phyloP scores from a whole-genome alignment of 306 rosid genomes.

The Luffa acutangula region DNA sequence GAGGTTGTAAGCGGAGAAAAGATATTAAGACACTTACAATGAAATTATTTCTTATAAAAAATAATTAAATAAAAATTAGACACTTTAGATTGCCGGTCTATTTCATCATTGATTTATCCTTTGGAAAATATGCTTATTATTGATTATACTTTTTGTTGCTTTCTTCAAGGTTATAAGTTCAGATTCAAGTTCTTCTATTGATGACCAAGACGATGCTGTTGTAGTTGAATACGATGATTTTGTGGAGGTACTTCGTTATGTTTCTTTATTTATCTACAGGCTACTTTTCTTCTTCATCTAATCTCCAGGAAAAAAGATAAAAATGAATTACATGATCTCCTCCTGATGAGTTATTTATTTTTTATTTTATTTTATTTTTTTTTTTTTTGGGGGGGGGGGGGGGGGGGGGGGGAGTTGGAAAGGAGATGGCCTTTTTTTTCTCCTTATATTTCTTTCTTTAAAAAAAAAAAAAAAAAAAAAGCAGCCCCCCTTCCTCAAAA shows the following conservation, averaged over 20 bases:
- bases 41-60: too few species aligned
- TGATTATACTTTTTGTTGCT: slow-evolving; percentile 1
- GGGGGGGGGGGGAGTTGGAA: neutral
- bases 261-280: neutral
- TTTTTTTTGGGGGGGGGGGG: neutral
- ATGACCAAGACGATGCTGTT: slow-evolving; percentile 47
- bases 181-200: slow-evolving; percentile 42
- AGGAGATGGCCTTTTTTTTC: neutral
- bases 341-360: neutral
- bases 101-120: neutral
- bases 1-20: neutral
- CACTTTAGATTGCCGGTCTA: neutral
- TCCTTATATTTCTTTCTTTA: too few species aligned
- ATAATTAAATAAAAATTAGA: neutral
- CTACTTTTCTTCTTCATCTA: neutral
- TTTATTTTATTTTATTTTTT: neutral
- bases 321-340: neutral
- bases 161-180: slow-evolving; percentile 48
- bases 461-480: too few species aligned
- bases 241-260: slow-evolving; percentile 42
- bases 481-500: neutral
- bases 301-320: neutral
- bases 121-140: neutral
- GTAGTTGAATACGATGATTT: slow-evolving; percentile 60
- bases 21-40: neutral